Percentiles rank a stretch among this genome's conserved stretches.
These are phyloP conservation scores for Kwoniella shandongensis DNA, from an alignment of 768 basidiomycete species.

Conservation along the genomic window DNA sequence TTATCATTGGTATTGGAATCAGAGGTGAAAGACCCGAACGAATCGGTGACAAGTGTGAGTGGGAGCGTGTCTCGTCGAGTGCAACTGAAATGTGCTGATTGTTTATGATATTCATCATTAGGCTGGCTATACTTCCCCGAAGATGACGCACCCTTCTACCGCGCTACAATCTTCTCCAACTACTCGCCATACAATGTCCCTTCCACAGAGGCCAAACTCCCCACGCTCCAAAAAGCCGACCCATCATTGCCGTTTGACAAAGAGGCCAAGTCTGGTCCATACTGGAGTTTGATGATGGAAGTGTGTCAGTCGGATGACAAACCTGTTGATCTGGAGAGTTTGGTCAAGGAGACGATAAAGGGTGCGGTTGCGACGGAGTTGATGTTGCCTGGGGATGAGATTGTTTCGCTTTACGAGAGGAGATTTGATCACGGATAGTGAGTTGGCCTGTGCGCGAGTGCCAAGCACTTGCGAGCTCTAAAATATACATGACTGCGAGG, in stretches of 20 bases:
- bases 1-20: slow-evolving; percentile 55
- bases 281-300: slow-evolving; percentile 56
- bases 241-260: slow-evolving; percentile 34
- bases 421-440: slow-evolving; percentile 51
- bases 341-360: slow-evolving; percentile 53
- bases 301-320: slow-evolving; percentile 54
- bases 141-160: slow-evolving; percentile 55
- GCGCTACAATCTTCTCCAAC: slow-evolving; percentile 56
- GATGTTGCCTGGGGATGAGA: slow-evolving; percentile 52
- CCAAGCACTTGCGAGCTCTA: too few species aligned
- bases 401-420: slow-evolving; percentile 54
- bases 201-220: slow-evolving; percentile 32
- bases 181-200: slow-evolving; percentile 55
- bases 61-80: not conserved
- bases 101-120: slow-evolving; percentile 1
- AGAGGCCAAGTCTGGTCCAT: slow-evolving; percentile 41
- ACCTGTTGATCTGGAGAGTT: slow-evolving; percentile 51
- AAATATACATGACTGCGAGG: not conserved
- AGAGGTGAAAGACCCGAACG: slow-evolving; percentile 51
- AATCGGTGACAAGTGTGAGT: slow-evolving; percentile 55
- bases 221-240: slow-evolving; percentile 53
- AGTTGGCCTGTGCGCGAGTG: slow-evolving; percentile 15
- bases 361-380: slow-evolving; percentile 53
- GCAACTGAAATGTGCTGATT: not conserved
- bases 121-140: slow-evolving; percentile 53